These are phyloP conservation scores for Suillus clintonianus DNA, from an alignment of 768 basidiomycete genomes.

Conservation along the genomic window DNA sequence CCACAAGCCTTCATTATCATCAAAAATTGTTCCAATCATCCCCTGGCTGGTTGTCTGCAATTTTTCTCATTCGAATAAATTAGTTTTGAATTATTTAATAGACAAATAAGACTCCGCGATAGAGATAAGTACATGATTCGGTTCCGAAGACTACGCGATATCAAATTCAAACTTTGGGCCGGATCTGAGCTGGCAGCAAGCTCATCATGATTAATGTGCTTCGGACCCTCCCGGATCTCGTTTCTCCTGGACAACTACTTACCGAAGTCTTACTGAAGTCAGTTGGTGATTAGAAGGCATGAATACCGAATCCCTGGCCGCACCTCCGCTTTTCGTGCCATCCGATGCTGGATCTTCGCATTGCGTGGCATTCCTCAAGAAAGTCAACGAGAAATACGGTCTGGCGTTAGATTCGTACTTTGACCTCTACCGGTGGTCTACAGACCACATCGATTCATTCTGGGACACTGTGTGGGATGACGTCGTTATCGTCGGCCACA, in stretches of 20 bases:
- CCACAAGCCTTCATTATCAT: background rate
- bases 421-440: constrained; percentile 72
- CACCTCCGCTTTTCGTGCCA: constrained; percentile 42
- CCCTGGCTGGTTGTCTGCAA: background rate
- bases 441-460: constrained; percentile 57
- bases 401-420: constrained; percentile 53
- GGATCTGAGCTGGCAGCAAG: too few relatives aligned
- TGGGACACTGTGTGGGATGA: constrained; percentile 79
- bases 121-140: background rate
- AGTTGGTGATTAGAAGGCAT: too few relatives aligned
- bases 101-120: background rate
- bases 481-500: constrained; percentile 59
- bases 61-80: background rate
- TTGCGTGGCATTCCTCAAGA: constrained; percentile 48
- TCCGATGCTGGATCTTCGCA: constrained; percentile 42
- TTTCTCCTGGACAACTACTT: background rate
- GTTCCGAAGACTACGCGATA: background rate
- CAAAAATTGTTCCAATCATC: background rate
- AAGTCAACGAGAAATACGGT: constrained; percentile 49
- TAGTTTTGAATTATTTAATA: background rate
- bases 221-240: background rate
- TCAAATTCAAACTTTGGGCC: background rate
- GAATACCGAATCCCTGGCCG: background rate
- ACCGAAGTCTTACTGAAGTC: background rate
- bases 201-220: background rate